phyloP scores from a whole-genome alignment of 2,329 filamentous ascomycete genomes.

The Neophaeococcomyces mojaviensis region DNA sequence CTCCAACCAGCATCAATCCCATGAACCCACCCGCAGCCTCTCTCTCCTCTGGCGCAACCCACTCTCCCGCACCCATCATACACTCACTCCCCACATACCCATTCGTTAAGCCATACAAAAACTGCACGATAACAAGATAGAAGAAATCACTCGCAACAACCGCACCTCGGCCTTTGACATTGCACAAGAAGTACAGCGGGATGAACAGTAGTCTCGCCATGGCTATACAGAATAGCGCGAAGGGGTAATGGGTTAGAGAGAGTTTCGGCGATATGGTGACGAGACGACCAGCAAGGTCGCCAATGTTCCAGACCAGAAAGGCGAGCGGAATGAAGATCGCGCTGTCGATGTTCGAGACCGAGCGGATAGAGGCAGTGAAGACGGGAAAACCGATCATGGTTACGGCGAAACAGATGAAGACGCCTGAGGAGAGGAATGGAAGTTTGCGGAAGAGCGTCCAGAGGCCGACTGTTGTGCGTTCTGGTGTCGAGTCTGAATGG shows the following conservation, averaged over 20 bases:
- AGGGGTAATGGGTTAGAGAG: slow-evolving; percentile 54
- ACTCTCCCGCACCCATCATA: slow-evolving; percentile 84
- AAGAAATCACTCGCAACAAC: slow-evolving; percentile 73
- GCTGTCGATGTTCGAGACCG: slow-evolving; percentile 52
- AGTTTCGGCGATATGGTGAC: slow-evolving; percentile 53
- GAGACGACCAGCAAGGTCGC: slow-evolving; percentile 73
- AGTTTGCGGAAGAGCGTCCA: slow-evolving; percentile 66
- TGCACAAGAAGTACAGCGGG: slow-evolving; percentile 84
- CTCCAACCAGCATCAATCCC: slow-evolving; percentile 79
- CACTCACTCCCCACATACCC: slow-evolving; percentile 79
- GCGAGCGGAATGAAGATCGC: slow-evolving; percentile 79
- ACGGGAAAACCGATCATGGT: slow-evolving; percentile 89
- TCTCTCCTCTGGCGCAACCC: slow-evolving; percentile 72
- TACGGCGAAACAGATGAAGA: slow-evolving; percentile 72
- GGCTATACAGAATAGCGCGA: slow-evolving; percentile 59
- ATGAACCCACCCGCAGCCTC: slow-evolving; percentile 92
- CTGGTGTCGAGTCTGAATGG: slow-evolving; percentile 8
- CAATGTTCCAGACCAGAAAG: slow-evolving; percentile 89
- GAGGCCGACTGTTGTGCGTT: slow-evolving; percentile 50
- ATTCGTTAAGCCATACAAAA: slow-evolving; percentile 75
- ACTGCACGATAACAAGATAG: slow-evolving; percentile 76
- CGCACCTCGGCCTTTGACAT: slow-evolving; percentile 69
- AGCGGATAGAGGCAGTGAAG: slow-evolving; percentile 65
- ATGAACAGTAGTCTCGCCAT: slow-evolving; percentile 63
- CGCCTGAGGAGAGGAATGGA: slow-evolving; percentile 65